Conservation (phyloP, 768 basidiomycete species). For the Termitomyces sp. region DNA sequence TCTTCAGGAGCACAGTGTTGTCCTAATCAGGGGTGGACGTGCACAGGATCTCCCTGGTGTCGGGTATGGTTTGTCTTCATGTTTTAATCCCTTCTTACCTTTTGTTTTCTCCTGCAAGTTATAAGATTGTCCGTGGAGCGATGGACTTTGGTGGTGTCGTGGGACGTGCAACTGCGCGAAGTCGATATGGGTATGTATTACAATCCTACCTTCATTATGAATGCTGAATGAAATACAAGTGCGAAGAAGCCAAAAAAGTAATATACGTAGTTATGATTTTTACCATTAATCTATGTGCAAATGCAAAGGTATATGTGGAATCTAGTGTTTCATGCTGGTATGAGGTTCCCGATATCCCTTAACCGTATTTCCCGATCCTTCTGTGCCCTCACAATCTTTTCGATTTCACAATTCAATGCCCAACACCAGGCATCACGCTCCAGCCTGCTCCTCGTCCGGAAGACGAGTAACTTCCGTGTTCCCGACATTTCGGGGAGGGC, state of each 20-base stretch:
- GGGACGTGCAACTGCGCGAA: conserved; percentile 72
- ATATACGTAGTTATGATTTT: conserved; percentile 15
- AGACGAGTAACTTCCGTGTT: conserved; percentile 58
- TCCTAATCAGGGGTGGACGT: conserved; percentile 90
- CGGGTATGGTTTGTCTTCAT: conserved; percentile 46
- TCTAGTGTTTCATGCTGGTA: conserved; percentile 23
- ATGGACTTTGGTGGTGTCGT: conserved; percentile 90
- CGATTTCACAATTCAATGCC: conserved; percentile 88
- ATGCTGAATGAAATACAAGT: conserved; percentile 21
- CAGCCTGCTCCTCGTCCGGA: conserved; percentile 73
- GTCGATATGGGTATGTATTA: conserved; percentile 79
- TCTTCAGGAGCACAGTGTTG: conserved; percentile 95
- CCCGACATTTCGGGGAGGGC: conserved; percentile 46
- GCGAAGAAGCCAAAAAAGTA: conserved; percentile 88
- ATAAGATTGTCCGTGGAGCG: conserved; percentile 92
- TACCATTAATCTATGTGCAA: background rate
- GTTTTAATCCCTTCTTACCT: background rate
- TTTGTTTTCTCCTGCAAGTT: conserved; percentile 42
- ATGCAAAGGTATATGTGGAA: conserved; percentile 8
- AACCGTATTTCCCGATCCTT: conserved; percentile 59
- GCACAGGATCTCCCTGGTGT: conserved; percentile 98
- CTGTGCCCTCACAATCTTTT: conserved; percentile 63
- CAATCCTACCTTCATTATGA: background rate
- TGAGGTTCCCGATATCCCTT: conserved; percentile 58
- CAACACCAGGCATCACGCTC: conserved; percentile 96